Conservation (phyloP, 1,284 basidiomycete species). For the Cerrena zonata region DNA sequence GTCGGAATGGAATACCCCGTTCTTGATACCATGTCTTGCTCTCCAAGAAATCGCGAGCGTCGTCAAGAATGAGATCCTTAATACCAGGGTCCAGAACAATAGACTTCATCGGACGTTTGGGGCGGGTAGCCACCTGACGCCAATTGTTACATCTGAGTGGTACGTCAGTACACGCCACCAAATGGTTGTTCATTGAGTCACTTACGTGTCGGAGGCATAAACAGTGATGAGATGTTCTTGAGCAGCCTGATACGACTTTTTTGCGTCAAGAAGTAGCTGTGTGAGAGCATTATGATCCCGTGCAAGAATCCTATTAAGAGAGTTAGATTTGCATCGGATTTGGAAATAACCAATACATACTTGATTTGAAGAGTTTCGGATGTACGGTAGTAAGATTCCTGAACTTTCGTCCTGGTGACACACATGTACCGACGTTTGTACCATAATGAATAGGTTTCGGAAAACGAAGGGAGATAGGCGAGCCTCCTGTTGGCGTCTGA, state of each 20-base stretch:
- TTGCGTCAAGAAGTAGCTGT: slow-evolving; percentile 51
- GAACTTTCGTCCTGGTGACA: slow-evolving; percentile 21
- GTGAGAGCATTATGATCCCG: slow-evolving; percentile 43
- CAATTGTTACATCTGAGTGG: slow-evolving; percentile 36
- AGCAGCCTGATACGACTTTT: slow-evolving; percentile 43
- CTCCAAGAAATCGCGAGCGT: slow-evolving; percentile 60
- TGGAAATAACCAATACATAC: slow-evolving; percentile 14
- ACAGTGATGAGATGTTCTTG: slow-evolving; percentile 51
- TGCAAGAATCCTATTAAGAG: slow-evolving; percentile 44
- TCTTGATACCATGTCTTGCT: slow-evolving; percentile 65
- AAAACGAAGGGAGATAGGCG: slow-evolving; percentile 26
- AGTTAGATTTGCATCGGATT: neutral
- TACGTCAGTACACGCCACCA: neutral
- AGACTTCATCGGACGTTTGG: slow-evolving; percentile 58
- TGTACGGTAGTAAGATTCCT: slow-evolving; percentile 18
- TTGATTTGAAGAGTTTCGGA: slow-evolving; percentile 25
- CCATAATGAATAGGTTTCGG: slow-evolving; percentile 27
- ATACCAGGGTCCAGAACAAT: slow-evolving; percentile 65
- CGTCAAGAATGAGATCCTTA: slow-evolving; percentile 57
- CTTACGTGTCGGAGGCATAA: slow-evolving; percentile 46
- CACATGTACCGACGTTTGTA: slow-evolving; percentile 27
- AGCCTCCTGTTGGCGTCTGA: slow-evolving; percentile 17
- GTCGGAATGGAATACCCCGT: slow-evolving; percentile 64
- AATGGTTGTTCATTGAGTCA: slow-evolving; percentile 1
- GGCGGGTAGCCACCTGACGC: slow-evolving; percentile 50